Base-by-base conservation (phyloP, 306 rosid genomes). In the Argentina anserina region DNA sequence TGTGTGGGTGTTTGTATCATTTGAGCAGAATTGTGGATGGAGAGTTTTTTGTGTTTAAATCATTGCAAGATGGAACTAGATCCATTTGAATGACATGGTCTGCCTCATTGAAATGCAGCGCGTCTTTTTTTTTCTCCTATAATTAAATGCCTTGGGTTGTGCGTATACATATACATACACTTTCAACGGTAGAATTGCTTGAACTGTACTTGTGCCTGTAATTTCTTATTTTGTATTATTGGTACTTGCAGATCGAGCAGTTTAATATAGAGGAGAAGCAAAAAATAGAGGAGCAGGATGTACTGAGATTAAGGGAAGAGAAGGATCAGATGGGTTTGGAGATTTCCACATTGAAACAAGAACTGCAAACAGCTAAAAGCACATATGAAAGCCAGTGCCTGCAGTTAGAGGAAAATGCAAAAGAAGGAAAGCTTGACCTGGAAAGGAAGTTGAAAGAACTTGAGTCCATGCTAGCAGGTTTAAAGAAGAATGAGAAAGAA, bases 281-380 rank as follows among this genome's bases (percentile, higher is more conserved):
- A 56, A 88, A 86, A 75, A 87, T 89, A 63, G 97, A 90, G 83
- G 93, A 88, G 79, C 88, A 90, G 68, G 97, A 88, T 76, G 76
- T 84, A 77, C 78, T 85, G 71, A 82, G 68, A 60, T 77, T 92
- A 76, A 95, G 82, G 85, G 83, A 80, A 80, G 93, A 88, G 50
- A 91, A 87, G 85, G 84, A 81, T 79, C 83, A 28, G 42, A 69
- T 62, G 77, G 90, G 90, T 70, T 76, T 66, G 7, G 86, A 91
- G 92, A 81, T 91, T 86, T 82, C 87, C 61, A 28, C 78, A 28
- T 76, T 90, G 69, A 88, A 85, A 82, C 85, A 90, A 70, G 90
- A 95, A 84, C 75, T 91, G 72, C 89, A 84, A 71, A 66, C 66
- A 73, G 72, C 84, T 70, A 87, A 82, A 82, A 88, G 81, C 68